Evolutionary conservation across 768 basidiomycete species (phyloP), one percentile per base, ranked within the genome.

Genomic region (Mycena capillaripes): DNA sequence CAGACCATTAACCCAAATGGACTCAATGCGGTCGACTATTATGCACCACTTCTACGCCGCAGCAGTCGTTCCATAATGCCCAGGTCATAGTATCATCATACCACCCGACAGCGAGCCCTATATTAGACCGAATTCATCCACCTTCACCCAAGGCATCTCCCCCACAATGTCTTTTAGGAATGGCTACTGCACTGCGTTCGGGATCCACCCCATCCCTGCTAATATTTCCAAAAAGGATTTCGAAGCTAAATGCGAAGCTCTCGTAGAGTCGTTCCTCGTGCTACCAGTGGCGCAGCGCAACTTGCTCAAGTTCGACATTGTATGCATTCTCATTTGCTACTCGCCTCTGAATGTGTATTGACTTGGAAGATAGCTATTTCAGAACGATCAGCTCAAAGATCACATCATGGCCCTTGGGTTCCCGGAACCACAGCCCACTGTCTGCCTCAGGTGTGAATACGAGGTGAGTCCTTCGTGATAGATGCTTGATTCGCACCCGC

Each of bases 291-390:
- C 55, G 55, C 55, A 56, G 55, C 30, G 30, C 30, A 56, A 56
- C 32, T 56, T 56, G 29, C 55, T 56, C 55, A 56, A 56, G 55
- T 56, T 56, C 55, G 55, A 56, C 32, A 56, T 56, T 56, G 32
- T 56, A 56, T 56, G 29, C 32, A 27, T 56, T 56, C 30, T 56
- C 55, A 50, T 50, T 50, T 25, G 23, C 19, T 50, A n/a, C 48
- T 50, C 48, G 48, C 48, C 48, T 50, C 48, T 50, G n/a, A 56
- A 32, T 36, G 55, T 29, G 32, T 30, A 36, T 36, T 56, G 30
- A 56, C 55, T 56, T 36, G 55, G 48, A 50, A 56, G 30, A 36
- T 21, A 56, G 55, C 12, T 56, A 30, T 56, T 36, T 29, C 55
- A 56, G 32, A 56, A 56, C 32, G 55, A 56, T 21, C 29, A 56